Evolutionary conservation across 1,284 basidiomycete species (phyloP), one percentile per base, ranked within the genome.

Genomic region (Sparassis latifolia): DNA sequence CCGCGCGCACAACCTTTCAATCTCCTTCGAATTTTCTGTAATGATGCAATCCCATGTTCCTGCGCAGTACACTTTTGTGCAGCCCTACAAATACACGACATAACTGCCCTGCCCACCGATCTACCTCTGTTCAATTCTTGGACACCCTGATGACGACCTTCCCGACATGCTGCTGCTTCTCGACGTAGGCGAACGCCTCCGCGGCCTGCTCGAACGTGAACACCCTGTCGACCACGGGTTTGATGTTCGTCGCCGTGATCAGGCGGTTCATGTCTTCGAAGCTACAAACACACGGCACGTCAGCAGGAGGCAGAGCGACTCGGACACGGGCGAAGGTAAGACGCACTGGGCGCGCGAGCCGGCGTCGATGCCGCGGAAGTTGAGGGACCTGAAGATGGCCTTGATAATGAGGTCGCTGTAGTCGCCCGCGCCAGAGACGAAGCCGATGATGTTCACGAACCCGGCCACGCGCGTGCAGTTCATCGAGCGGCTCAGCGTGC

Each of bases 191-290:
- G 54, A 69, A 69, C 31, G 73, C 73, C 50, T 69, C 62, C 10
- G 58, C 54, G 3, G 59, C 58, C 48, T 75, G 56, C 33, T 73
- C 68, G 55, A 73, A 74, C 29, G 51, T 44, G 56, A 75, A 73
- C 1, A 73, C 68, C 53, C 66, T 70, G 61, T 74, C 70, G 40
- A 75, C 61, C 37, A 70, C 57, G 0, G 71, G 71, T 51, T 59
- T 58, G 41, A 74, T 58, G 49, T 66, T 47, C 35, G 64, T 61
- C 10, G 64, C 62, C 37, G 58, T 56, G 45, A 74, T 55, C 45
- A 70, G 61, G 29, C 64, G 60, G 56, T 69, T 66, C 66, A 74
- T 66, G 42, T 69, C 60, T 53, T 71, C 68, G 45, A 74, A 71
- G n/a, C 56, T 62, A 33, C 41, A 32, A 30, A 38, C 10, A 32